Conservation (phyloP, 1,139 yeast species). For the Taphrina sp. region DNA sequence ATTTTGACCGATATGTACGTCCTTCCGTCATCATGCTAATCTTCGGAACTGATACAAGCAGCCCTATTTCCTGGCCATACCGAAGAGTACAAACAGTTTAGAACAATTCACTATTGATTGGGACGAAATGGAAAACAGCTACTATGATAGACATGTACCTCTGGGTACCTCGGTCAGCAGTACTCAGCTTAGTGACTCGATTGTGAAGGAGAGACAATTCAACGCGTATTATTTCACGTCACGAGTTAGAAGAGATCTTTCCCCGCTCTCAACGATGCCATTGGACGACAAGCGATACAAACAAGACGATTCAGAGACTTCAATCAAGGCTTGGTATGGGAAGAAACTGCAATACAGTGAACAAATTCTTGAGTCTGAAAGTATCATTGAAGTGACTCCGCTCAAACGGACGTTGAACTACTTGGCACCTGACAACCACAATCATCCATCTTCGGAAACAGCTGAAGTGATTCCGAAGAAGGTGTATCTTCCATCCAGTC, state of each 20-base stretch:
- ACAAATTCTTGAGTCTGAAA: background rate
- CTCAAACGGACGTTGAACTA: slow-evolving; percentile 4
- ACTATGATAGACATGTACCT: slow-evolving; percentile 1
- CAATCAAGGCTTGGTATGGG: too few species aligned
- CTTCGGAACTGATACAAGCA: background rate
- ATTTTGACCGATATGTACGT: too few species aligned
- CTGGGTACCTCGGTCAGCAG: background rate
- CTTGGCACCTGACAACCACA: slow-evolving; percentile 1
- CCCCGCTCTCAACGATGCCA: background rate
- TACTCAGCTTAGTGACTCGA: background rate
- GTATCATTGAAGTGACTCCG: slow-evolving; percentile 1
- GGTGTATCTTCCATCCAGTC: too few species aligned
- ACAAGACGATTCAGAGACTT: background rate
- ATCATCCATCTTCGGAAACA: background rate
- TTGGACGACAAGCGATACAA: background rate
- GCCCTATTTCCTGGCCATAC: slow-evolving; percentile 17
- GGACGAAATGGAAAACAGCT: slow-evolving; percentile 1
- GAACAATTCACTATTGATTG: slow-evolving; percentile 20
- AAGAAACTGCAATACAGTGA: background rate
- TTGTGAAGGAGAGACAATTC: slow-evolving; percentile 1
- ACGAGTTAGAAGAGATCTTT: background rate
- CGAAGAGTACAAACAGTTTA: background rate
- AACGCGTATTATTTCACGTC: background rate
- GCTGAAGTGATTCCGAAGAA: slow-evolving; percentile 11
- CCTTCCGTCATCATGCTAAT: too few species aligned